Evolutionary conservation across 306 rosid species (phyloP).

Genomic region (Astragalus membranaceus): DNA sequence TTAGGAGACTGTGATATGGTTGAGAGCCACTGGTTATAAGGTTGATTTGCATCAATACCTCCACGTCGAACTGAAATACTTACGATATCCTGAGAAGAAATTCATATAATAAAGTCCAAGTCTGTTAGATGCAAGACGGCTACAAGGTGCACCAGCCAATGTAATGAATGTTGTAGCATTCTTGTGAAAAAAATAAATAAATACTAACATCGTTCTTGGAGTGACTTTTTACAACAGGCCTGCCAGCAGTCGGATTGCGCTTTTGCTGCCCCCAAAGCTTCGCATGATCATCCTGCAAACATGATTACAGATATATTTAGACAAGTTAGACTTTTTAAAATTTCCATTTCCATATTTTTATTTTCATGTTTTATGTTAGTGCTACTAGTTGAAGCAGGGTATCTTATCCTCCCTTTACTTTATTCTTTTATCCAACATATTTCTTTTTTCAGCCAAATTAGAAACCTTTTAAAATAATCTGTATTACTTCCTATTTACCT

Average conservation of each 20-base stretch:
- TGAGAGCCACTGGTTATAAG: conserved; percentile 75
- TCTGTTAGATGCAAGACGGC: neutral
- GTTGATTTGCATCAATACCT: conserved; percentile 57
- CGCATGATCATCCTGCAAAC: conserved; percentile 43
- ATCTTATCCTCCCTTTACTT: neutral
- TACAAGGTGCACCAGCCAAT: neutral
- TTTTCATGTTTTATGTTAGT: neutral
- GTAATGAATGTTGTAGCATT: neutral
- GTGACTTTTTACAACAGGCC: conserved; percentile 38
- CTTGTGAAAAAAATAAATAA: neutral
- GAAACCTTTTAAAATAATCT: neutral
- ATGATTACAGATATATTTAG: neutral
- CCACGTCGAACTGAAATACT: conserved; percentile 63
- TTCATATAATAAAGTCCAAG: neutral
- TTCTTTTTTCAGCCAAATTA: neutral
- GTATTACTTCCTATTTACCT: conserved; percentile 31
- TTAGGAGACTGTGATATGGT: conserved; percentile 69
- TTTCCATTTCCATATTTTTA: neutral
- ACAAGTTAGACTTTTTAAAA: neutral
- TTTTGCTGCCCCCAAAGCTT: conserved; percentile 25
- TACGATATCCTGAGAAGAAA: conserved; percentile 43
- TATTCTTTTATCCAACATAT: neutral
- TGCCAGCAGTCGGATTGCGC: conserved; percentile 29
- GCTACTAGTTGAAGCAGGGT: neutral
- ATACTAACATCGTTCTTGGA: conserved; percentile 66